phyloP scores from a whole-genome alignment of 2,329 filamentous ascomycete genomes.

The Cytospora paraplurivora region DNA sequence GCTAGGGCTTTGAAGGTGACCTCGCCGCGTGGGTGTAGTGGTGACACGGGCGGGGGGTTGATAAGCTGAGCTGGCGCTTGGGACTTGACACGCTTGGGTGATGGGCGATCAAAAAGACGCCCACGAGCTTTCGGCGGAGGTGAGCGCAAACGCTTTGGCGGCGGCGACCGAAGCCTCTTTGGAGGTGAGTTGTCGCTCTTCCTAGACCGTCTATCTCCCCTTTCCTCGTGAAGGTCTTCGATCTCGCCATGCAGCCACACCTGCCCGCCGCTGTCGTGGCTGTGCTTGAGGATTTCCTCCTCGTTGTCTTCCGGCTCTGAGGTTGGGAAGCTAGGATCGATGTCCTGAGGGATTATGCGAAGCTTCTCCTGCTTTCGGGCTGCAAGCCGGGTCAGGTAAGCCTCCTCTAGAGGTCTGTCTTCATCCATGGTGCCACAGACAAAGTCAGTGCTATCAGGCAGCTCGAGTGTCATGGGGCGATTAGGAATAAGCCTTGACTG shows the following conservation, averaged over 20 bases:
- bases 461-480: constrained; percentile 72
- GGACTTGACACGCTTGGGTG: constrained; percentile 70
- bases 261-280: constrained; percentile 66
- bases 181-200: constrained; percentile 58
- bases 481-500: constrained; percentile 51
- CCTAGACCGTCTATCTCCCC: constrained; percentile 51
- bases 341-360: constrained; percentile 86
- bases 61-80: constrained; percentile 64
- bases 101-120: constrained; percentile 65
- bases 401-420: constrained; percentile 90
- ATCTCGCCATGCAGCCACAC: constrained; percentile 73
- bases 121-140: constrained; percentile 55
- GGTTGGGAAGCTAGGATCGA: constrained; percentile 95
- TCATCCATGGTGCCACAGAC: constrained; percentile 98
- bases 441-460: constrained; percentile 97
- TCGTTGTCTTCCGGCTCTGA: constrained; percentile 89
- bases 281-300: constrained; percentile 66
- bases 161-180: constrained; percentile 61
- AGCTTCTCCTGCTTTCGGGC: constrained; percentile 81
- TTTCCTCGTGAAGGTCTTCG: constrained; percentile 64
- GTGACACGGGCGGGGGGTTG: constrained; percentile 51
- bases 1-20: constrained; percentile 49
- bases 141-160: constrained; percentile 51
- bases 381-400: constrained; percentile 83
- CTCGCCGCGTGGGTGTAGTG: constrained; percentile 45